Percentiles rank a stretch among this genome's conserved stretches.
Conservation (phyloP, 257 asterid genomes). For the Petrea volubilis region DNA sequence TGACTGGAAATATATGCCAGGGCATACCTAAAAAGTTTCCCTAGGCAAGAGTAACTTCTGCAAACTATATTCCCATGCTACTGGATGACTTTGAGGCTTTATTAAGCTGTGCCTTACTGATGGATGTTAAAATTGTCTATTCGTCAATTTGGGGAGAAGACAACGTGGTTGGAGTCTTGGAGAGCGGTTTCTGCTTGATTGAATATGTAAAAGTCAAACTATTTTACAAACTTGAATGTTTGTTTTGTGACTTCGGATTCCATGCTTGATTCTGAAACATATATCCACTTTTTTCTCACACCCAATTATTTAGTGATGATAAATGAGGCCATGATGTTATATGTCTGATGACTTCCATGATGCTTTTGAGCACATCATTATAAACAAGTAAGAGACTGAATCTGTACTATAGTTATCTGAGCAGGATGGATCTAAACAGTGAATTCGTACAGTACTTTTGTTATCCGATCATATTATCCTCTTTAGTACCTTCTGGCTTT, state of each 20-base stretch:
- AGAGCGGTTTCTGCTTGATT: background rate
- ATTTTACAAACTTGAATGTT: background rate
- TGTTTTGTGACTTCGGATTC: background rate
- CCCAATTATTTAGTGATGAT: background rate
- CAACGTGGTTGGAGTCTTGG: background rate
- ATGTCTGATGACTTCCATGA: background rate
- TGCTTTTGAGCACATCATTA: slow-evolving; percentile 3
- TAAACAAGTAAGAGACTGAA: background rate
- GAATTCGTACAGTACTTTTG: background rate
- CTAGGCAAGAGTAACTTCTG: background rate
- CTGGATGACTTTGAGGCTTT: slow-evolving; percentile 1
- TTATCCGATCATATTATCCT: background rate
- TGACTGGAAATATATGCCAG: background rate
- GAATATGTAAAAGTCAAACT: background rate
- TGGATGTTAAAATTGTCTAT: background rate
- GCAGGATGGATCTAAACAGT: background rate
- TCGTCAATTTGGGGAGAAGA: background rate
- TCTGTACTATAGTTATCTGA: background rate
- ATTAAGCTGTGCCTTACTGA: background rate
- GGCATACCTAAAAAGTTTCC: background rate
- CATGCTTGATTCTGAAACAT: background rate
- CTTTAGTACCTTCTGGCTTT: background rate
- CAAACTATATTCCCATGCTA: background rate
- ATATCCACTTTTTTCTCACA: background rate
- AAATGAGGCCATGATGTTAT: background rate